Conservation (phyloP, 495 filamentous ascomycete species). For the Penicillium paradoxum region DNA sequence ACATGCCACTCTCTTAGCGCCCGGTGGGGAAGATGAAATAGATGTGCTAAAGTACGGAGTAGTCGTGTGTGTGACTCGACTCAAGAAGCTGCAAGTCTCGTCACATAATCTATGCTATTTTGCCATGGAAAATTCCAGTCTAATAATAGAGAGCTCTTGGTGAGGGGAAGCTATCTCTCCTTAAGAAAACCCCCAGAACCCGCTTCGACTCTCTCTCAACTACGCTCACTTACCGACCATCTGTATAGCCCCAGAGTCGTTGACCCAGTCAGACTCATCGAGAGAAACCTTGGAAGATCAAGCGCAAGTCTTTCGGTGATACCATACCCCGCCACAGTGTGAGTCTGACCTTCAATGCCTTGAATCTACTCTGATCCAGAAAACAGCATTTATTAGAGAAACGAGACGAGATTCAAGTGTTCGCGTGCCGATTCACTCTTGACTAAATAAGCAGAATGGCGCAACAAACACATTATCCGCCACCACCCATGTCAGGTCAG, state of each 20-base stretch:
- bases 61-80: not conserved
- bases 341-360: too few relatives aligned
- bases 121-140: not conserved
- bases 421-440: not conserved
- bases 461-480: slow-evolving; percentile 11
- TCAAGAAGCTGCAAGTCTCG: not conserved
- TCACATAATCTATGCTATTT: not conserved
- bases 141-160: not conserved
- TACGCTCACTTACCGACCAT: too few relatives aligned
- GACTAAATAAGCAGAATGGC: not conserved
- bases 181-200: not conserved
- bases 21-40: not conserved
- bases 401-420: too few relatives aligned
- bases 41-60: too few relatives aligned
- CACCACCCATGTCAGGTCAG: slow-evolving; percentile 23
- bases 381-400: too few relatives aligned
- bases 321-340: too few relatives aligned
- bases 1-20: not conserved
- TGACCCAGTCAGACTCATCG: too few relatives aligned
- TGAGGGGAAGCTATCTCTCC: not conserved
- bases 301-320: too few relatives aligned
- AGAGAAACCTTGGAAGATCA: too few relatives aligned
- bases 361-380: too few relatives aligned
- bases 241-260: too few relatives aligned
- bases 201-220: too few relatives aligned